phyloP scores from a whole-genome alignment of 331 rosid genomes.

The Rosa hybrid region DNA sequence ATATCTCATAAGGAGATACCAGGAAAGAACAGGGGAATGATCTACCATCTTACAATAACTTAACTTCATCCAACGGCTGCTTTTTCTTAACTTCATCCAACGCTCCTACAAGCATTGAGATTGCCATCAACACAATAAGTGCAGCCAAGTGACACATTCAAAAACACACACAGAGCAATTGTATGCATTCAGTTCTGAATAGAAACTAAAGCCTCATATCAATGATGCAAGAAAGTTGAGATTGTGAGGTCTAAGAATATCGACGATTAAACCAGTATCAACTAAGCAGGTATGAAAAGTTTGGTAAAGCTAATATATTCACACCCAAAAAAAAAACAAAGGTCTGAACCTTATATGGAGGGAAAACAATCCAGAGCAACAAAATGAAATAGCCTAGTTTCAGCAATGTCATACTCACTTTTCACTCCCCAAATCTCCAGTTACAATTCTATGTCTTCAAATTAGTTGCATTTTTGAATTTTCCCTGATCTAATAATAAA shows the following conservation, averaged over 20 bases:
- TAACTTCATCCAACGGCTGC: constrained; percentile 56
- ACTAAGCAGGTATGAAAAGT: background rate
- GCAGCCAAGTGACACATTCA: background rate
- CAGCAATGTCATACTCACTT: background rate
- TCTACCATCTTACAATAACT: constrained; percentile 72
- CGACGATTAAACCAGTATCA: background rate
- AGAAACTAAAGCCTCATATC: background rate
- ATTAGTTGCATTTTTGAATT: background rate
- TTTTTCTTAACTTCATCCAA: constrained; percentile 53
- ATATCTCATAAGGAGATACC: constrained; percentile 60
- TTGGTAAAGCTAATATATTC: background rate
- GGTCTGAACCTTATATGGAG: background rate
- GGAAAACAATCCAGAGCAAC: background rate
- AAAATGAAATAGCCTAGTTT: background rate
- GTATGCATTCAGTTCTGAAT: background rate
- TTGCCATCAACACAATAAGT: constrained; percentile 19
- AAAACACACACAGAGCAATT: background rate
- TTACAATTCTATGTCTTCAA: background rate
- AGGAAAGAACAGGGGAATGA: constrained; percentile 51
- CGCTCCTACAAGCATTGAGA: constrained; percentile 50
- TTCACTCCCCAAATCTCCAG: background rate
- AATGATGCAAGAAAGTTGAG: background rate
- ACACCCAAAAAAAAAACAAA: background rate
- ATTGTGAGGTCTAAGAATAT: background rate
- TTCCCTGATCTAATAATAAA: background rate